A percentile compares a stretch with the other conserved stretches of the same genome.
Conservation (phyloP, 2,329 filamentous ascomycete genomes). For the Thelonectria olida region DNA sequence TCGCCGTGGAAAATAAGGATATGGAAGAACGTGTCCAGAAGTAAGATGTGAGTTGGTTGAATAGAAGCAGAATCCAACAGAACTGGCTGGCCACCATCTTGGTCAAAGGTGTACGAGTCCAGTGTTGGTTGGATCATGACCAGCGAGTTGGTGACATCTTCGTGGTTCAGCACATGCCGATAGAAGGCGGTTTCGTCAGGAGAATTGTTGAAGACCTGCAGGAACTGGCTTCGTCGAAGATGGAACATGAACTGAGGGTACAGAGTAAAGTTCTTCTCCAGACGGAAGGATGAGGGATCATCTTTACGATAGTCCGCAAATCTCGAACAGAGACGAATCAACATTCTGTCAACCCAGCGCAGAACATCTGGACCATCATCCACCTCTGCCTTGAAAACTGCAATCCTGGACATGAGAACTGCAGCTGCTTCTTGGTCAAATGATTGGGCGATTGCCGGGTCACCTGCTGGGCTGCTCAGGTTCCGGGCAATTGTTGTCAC, state of each 20-base stretch:
- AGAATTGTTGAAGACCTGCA: slow-evolving; percentile 99
- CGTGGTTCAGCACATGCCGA: slow-evolving; percentile 94
- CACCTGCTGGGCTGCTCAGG: slow-evolving; percentile 90
- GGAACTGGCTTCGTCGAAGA: slow-evolving; percentile 92
- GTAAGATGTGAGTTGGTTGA: slow-evolving; percentile 89
- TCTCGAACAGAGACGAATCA: slow-evolving; percentile 93
- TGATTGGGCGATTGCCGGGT: slow-evolving; percentile 93
- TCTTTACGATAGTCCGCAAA: slow-evolving; percentile 99
- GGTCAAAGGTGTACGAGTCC: slow-evolving; percentile 96
- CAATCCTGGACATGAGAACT: slow-evolving; percentile 98
- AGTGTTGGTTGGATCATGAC: slow-evolving; percentile 99
- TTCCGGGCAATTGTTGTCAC: slow-evolving; percentile 94
- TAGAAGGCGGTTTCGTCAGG: slow-evolving; percentile 99
- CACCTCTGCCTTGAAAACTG: slow-evolving; percentile 98
- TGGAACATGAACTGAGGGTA: slow-evolving; percentile 99
- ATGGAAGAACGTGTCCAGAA: slow-evolving; percentile 99
- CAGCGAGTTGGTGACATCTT: slow-evolving; percentile 95
- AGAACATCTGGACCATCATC: slow-evolving; percentile 98
- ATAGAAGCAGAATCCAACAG: slow-evolving; percentile 96
- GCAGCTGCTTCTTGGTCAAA: slow-evolving; percentile 98
- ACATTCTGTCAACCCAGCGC: slow-evolving; percentile 98
- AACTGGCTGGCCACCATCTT: slow-evolving; percentile 92
- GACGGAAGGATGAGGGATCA: slow-evolving; percentile 93
- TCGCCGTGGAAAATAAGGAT: slow-evolving; percentile 99
- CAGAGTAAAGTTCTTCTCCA: slow-evolving; percentile 98